A percentile compares a stretch with the other conserved stretches of the same genome.
These are phyloP conservation scores for Chrysoporthe puriensis DNA, from an alignment of 2,329 filamentous ascomycete genomes.

Conservation along the genomic window DNA sequence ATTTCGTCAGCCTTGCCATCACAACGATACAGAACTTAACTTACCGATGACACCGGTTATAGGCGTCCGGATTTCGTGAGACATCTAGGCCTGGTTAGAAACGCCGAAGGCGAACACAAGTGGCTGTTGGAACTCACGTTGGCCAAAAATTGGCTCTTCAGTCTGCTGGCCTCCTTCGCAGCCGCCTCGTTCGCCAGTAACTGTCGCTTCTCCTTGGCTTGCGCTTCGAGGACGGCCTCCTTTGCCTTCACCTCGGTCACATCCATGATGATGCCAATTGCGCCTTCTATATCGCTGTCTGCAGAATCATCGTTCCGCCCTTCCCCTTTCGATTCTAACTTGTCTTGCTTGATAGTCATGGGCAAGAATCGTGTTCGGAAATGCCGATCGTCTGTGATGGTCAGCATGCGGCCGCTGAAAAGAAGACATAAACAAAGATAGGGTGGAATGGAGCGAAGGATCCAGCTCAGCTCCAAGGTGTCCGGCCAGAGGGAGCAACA, in stretches of 20 bases:
- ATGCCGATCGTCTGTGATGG: slow-evolving; percentile 59
- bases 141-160: slow-evolving; percentile 80
- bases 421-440: neutral
- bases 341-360: slow-evolving; percentile 57
- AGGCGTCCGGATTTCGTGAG: slow-evolving; percentile 66
- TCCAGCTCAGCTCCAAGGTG: slow-evolving; percentile 3
- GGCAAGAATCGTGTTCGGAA: slow-evolving; percentile 75
- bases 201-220: slow-evolving; percentile 70
- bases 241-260: slow-evolving; percentile 72
- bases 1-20: neutral
- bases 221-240: slow-evolving; percentile 64
- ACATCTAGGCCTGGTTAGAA: slow-evolving; percentile 59
- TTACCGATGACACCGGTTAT: slow-evolving; percentile 62
- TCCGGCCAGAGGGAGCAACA: neutral
- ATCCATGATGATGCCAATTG: slow-evolving; percentile 80
- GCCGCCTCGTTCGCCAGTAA: slow-evolving; percentile 76
- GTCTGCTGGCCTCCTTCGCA: slow-evolving; percentile 77
- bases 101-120: neutral
- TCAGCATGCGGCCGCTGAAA: neutral
- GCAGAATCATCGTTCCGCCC: slow-evolving; percentile 49
- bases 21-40: neutral
- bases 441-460: neutral
- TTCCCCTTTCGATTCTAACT: slow-evolving; percentile 54
- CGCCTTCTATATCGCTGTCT: slow-evolving; percentile 65
- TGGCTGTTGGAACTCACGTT: slow-evolving; percentile 48